Base-by-base conservation (phyloP, 2,329 filamentous ascomycete species). In the Fusarium sacchari region DNA sequence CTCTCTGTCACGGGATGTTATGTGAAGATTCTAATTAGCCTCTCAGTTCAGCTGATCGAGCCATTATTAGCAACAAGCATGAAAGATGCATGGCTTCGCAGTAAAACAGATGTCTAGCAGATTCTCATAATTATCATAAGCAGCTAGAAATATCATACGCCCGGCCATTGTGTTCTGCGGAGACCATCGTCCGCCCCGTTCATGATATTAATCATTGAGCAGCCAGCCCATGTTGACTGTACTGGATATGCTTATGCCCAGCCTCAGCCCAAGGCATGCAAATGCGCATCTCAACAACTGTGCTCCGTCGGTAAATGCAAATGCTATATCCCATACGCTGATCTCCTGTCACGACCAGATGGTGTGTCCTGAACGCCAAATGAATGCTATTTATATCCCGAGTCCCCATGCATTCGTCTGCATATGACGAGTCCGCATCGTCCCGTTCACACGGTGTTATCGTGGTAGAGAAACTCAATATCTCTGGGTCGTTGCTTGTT, bases 401-500 rank as follows among this genome's bases (percentile, higher is more conserved):
- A 70, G 50, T n/a, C 58, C 58, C 44, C 34, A 52, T 46, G 47
- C 56, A 42, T 40, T 44, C 55, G 47, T 60, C 63, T 49, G 44
- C 28, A 39, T 46, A 58, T 46, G 47, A 40, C 49, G 43, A 43
- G 28, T 40, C 42, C 60, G 40, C 32, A 43, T 40, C 20, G 22
- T 26, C 36, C 20, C 26, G 24, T 57, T 64, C 50, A 94, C 73
- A 95, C 92, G 53, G 89, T 92, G 79, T 95, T 93, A 81, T 99
- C 96, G 81, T 99, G 94, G 80, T 97, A 99, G 74, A 94, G 90
- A 80, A 98, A 99, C 77, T 93, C 91, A 71, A 99, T 97, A 82
- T 99, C 95, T 76, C 92, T 89, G 50, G 96, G 94, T 43, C 96
- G 88, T 73, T 91, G 88, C 32, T 90, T 90, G 80, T 98, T 97